phyloP scores from a whole-genome alignment of 257 asterid genomes.

The Scutellaria galericulata region DNA sequence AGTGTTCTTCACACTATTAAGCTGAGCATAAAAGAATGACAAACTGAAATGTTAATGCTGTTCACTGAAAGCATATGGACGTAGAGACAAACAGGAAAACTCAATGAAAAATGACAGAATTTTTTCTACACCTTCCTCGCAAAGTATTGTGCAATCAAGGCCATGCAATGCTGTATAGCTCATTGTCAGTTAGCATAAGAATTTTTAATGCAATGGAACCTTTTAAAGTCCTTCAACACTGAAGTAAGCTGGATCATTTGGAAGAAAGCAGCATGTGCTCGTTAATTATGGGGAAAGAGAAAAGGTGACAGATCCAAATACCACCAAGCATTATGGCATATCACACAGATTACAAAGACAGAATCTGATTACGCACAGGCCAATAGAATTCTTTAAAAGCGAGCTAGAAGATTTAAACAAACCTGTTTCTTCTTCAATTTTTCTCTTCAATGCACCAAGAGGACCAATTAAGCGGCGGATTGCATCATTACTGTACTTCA shows the following conservation, averaged over 20 bases:
- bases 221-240: not conserved
- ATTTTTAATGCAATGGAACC: not conserved
- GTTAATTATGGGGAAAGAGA: not conserved
- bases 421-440: slow-evolving; percentile 98
- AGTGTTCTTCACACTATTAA: not conserved
- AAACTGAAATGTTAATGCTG: not conserved
- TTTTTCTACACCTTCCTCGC: not conserved
- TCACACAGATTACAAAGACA: not conserved
- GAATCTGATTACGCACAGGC: not conserved
- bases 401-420: slow-evolving; percentile 16
- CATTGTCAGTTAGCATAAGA: slow-evolving; percentile 1
- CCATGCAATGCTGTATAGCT: slow-evolving; percentile 5
- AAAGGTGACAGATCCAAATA: not conserved
- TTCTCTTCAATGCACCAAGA: slow-evolving; percentile 86
- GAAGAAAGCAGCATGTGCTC: slow-evolving; percentile 9
- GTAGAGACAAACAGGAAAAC: slow-evolving; percentile 1
- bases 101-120: not conserved
- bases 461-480: slow-evolving; percentile 97
- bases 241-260: not conserved
- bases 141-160: slow-evolving; percentile 12
- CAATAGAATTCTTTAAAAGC: slow-evolving; percentile 18
- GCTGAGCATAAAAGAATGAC: not conserved
- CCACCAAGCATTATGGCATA: not conserved
- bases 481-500: slow-evolving; percentile 82
- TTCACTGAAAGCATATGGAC: slow-evolving; percentile 7